Evolutionary conservation across 148 eudicot genomes (phyloP).

Genomic region (Suaeda aralocaspica): DNA sequence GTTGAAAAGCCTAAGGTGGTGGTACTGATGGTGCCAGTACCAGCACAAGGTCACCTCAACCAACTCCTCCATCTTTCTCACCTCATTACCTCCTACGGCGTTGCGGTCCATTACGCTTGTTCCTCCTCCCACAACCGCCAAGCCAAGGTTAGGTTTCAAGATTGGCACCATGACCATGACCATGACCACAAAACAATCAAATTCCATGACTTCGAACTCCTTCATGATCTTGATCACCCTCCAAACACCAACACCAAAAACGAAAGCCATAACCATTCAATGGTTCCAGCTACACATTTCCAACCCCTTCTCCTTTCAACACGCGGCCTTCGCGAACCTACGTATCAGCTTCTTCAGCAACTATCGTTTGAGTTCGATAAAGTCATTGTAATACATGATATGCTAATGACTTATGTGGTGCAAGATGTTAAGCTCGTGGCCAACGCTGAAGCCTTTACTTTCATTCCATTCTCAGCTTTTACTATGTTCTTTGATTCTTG

Average conservation of each 20-base stretch:
- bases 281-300: conserved; percentile 29
- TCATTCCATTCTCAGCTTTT: conserved; percentile 38
- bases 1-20: conserved; percentile 2
- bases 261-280: conserved; percentile 14
- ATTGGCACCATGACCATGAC: conserved; percentile 20
- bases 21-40: conserved; percentile 49
- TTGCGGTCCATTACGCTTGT: conserved; percentile 43
- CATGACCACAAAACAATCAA: neutral
- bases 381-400: conserved; percentile 42
- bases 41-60: conserved; percentile 60
- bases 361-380: conserved; percentile 25
- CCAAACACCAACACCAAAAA: conserved; percentile 18
- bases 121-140: conserved; percentile 38
- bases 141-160: conserved; percentile 36
- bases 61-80: conserved; percentile 61
- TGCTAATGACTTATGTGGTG: conserved; percentile 34
- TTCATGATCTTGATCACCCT: conserved; percentile 5
- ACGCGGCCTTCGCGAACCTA: conserved; percentile 28
- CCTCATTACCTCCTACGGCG: conserved; percentile 36
- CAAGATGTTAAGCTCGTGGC: conserved; percentile 35
- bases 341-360: conserved; percentile 19
- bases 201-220: conserved; percentile 45
- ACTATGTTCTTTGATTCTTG: conserved; percentile 9
- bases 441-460: conserved; percentile 42
- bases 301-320: conserved; percentile 31